Base-by-base conservation (phyloP, 2,329 filamentous ascomycete genomes). In the Trichothecium sympodiale region DNA sequence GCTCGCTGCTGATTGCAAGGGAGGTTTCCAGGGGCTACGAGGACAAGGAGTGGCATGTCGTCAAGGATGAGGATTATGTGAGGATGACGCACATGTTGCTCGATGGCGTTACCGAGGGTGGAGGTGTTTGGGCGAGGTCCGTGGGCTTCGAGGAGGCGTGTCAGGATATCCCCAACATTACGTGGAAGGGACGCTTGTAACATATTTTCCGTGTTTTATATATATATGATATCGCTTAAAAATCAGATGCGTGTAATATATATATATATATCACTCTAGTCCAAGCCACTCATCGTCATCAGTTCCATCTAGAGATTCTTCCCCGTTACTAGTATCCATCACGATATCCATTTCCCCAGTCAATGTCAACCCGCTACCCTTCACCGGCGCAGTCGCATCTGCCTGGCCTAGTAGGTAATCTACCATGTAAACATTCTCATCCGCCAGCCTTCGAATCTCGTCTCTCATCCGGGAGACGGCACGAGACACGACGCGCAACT, bases 391-490 rank as follows among this genome's bases (percentile, higher is more conserved):
- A 18, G 39, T 44, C 23, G 48, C 37, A 13, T 47, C 46, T 34
- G 65, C 65, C 53, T 76, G 71, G 1, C 66, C 65, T 7, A 77
- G 57, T 23, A 95, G 63, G 52, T 93, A 95, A 51, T 94, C 85
- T 36, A 95, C 78, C 56, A 83, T 82, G 61, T 94, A 93, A 35
- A 82, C 69, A 50, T 95, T 96, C 55, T 88, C 83, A 47, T 95
- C 87, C 0, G 84, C 84, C 43, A 95, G 60, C 45, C 77, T 74
- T 55, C 85, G 77, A 42, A 96, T 73, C 52, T 94, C 88, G 39
- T 83, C 78, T 45, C 83, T 75, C 61, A 95, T 86, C 50, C 78
- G 78, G 29, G 75, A 70, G 13, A 96, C 74, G 5, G 85, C 87
- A 41, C 87, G 77, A 41, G 86, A 79, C 7, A 95, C 79, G 23